Base-by-base conservation (phyloP, 495 filamentous ascomycete genomes). In the Chaetomium tenue region DNA sequence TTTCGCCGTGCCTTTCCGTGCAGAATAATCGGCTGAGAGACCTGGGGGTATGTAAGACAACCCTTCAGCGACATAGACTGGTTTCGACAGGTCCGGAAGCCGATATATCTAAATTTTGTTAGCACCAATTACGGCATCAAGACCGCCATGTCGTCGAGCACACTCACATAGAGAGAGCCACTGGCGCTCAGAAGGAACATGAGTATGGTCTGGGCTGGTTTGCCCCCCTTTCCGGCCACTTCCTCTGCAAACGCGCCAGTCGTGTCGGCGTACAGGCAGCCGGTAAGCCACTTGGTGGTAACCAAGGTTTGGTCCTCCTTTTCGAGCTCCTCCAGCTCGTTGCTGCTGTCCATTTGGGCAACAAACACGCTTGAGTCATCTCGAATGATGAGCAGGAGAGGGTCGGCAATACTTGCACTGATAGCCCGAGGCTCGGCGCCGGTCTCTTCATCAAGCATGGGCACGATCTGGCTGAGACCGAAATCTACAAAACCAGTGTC, bases 311-410 rank as follows among this genome's bases (percentile, higher is more conserved):
- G 76, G 39, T 88, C 86, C 46, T 79, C 75, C 59, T 83, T 77
- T 39, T 89, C 83, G 2, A 95, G 71, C 70, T 96, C 91, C 69
- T 97, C 94, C 28, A 99, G 77, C 59, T 98, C 94, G 23, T 91
- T 87, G 70, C 82, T 87, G 33, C 84, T 85, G 72, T 93, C 90
- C 22, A 88, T 87, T 72, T 89, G 82, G 23, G 92, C 86, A 30
- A 98, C 80, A 46, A 88, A 83, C 11, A 90, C 81, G 56, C 88
- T 92, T 0, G 83, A 84, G 73, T 97, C 92, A 63, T 96, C 90
- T 61, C 90, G 83, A 48, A 97, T 72, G 5, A 99, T 83, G 2
- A 96, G 78, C n/a, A 99, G 70, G 71, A 90, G 97, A 7, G 92
- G 92, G 70, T 97, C 94, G 15, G 83, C 81, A 68, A 98, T 90